Evolutionary conservation across 1,139 yeast genomes (phyloP).

Genomic region (Blastobotrys ciferrii): DNA sequence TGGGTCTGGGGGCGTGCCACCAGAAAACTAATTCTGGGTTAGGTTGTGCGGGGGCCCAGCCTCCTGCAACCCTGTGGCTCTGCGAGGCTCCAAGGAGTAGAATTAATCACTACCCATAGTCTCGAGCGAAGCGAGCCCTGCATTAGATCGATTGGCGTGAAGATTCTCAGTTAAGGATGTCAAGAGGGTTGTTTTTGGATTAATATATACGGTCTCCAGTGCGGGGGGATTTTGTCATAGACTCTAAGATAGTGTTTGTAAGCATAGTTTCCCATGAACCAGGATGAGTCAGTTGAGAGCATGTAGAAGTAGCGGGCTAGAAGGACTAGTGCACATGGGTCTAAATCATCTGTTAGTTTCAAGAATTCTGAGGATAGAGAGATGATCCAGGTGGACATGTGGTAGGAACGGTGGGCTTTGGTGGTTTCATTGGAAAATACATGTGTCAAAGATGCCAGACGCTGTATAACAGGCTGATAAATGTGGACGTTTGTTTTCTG

Average conservation of each 20-base stretch:
- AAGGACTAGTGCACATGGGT: constrained; percentile 1
- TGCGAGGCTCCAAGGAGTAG: no score
- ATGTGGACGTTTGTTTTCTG: background rate
- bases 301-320: background rate
- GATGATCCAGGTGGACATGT: background rate
- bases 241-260: constrained; percentile 1
- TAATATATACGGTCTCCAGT: background rate
- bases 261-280: background rate
- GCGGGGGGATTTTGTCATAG: background rate
- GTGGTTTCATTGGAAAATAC: background rate
- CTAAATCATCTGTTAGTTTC: background rate
- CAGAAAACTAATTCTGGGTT: no score
- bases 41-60: no score
- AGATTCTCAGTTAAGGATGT: no score
- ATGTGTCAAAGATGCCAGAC: background rate
- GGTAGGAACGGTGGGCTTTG: background rate
- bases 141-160: no score
- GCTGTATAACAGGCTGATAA: background rate
- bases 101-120: no score
- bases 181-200: no score
- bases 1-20: no score
- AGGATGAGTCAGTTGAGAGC: background rate
- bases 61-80: no score
- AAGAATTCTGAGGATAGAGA: background rate
- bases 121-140: no score